These are phyloP conservation scores for Colletotrichum godetiae DNA, from an alignment of 2,329 filamentous ascomycete species.

Conservation along the genomic window DNA sequence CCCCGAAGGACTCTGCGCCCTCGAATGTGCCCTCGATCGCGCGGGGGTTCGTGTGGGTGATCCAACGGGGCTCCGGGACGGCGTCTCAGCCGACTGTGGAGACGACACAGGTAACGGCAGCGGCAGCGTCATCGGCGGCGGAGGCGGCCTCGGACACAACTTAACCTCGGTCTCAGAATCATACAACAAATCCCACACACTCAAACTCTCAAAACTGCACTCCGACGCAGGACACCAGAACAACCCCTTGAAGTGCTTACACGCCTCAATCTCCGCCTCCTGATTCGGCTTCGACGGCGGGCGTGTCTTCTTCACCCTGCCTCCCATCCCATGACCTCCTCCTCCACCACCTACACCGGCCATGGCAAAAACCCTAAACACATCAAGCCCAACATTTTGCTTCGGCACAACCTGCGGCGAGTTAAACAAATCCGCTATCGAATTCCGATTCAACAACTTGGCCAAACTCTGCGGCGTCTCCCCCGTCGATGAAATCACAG, in stretches of 20 bases:
- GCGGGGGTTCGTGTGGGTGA: neutral
- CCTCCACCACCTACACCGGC: too few species aligned
- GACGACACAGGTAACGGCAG: neutral
- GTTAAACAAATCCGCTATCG: slow-evolving; percentile 33
- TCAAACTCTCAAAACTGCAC: slow-evolving; percentile 34
- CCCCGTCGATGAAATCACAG: slow-evolving; percentile 32
- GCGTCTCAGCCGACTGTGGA: neutral
- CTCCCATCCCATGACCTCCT: too few species aligned
- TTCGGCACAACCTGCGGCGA: slow-evolving; percentile 30
- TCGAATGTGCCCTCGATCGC: slow-evolving; percentile 10
- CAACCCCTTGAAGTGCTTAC: slow-evolving; percentile 30
- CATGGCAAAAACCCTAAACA: neutral
- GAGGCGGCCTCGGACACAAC: slow-evolving; percentile 16
- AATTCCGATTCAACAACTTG: slow-evolving; percentile 18
- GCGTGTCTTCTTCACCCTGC: slow-evolving; percentile 11
- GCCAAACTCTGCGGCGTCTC: slow-evolving; percentile 36
- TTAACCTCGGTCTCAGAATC: slow-evolving; percentile 34
- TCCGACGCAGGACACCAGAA: slow-evolving; percentile 36
- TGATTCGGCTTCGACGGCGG: slow-evolving; percentile 31
- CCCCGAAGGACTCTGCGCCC: neutral
- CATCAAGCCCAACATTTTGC: slow-evolving; percentile 20
- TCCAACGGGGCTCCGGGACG: neutral
- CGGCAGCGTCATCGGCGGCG: neutral
- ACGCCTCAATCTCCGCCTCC: slow-evolving; percentile 33
- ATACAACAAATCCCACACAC: slow-evolving; percentile 36